These are phyloP conservation scores for Chenopodium formosanum DNA, from an alignment of 148 eudicot species.

Conservation along the genomic window DNA sequence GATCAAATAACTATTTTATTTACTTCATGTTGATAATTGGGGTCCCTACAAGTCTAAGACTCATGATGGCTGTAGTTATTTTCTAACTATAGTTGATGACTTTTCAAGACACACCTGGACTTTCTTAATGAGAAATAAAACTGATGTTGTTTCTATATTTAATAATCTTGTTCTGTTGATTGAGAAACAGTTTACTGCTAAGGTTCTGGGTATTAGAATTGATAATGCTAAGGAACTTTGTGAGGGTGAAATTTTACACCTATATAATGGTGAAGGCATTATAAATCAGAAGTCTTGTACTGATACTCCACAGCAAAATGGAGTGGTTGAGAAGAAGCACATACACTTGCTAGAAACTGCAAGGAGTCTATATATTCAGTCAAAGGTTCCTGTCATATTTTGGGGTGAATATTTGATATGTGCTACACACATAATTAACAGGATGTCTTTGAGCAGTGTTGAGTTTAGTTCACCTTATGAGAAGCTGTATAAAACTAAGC, in stretches of 20 bases:
- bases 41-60: not conserved
- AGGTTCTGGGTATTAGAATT: not conserved
- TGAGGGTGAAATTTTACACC: not conserved
- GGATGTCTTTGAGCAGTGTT: too few species aligned
- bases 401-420: too few species aligned
- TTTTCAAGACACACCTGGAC: not conserved
- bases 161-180: not conserved
- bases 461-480: too few species aligned
- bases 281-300: too few species aligned
- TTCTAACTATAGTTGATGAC: not conserved
- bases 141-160: not conserved
- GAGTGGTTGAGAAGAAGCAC: too few species aligned
- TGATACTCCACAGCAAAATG: too few species aligned
- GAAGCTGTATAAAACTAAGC: too few species aligned
- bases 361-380: too few species aligned
- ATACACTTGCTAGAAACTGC: too few species aligned
- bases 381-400: too few species aligned
- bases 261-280: too few species aligned
- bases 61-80: not conserved
- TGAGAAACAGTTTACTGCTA: not conserved
- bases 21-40: not conserved
- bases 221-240: not conserved
- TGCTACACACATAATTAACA: too few species aligned
- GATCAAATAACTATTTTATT: not conserved
- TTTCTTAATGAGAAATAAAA: not conserved